Base-by-base conservation (phyloP, 2,329 filamentous ascomycete species). In the Pseudogymnoascus sp. region DNA sequence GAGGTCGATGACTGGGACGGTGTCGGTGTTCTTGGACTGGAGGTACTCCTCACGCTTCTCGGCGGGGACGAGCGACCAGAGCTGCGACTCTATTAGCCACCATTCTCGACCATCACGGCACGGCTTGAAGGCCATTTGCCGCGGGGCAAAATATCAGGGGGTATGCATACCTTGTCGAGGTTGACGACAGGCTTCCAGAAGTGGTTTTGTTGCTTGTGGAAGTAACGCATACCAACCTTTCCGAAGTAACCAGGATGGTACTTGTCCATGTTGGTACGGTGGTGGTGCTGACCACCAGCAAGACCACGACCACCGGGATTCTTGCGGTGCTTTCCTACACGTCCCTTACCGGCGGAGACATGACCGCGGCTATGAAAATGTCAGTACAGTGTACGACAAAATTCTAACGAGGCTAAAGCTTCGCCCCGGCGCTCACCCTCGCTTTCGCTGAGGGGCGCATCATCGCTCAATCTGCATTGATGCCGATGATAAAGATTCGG, bases 151-250 rank as follows among this genome's bases (percentile, higher is more conserved):
- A 14, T 6, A 39, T 39, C 12, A 3, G 23, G 61, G 39, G 39
- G 49, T 8, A 41, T 67, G 69, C 80, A 74, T 80, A 93, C 90
- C 90, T 97, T 99, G 82, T 97, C 94, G 73, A 99, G 83, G 86
- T 99, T 99, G 88, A 99, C 89, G 73, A 91, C 86, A 70, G 94
- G 94, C 84, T 96, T 97, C 94, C 93, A 99, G 86, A 93, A 92
- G 77, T 95, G 89, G 85, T 93, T 93, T 76, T 87, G 85, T 76
- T 91, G 88, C 82, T 94, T 92, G 86, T 97, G 93, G 90, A 96
- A 97, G 83, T 93, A 88, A 76, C 90, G 84, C 90, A 93, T 93
- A 82, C 90, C 89, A 73, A 93, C 90, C 84, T 97, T 96, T 82
- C 91, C 91, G 81, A 97, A 97, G 90, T 97, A 97, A 91, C 94